A percentile compares a stretch with the other conserved stretches of the same genome.
phyloP scores from a whole-genome alignment of 2,329 filamentous ascomycete species.

The Pseudopithomyces chartarum region DNA sequence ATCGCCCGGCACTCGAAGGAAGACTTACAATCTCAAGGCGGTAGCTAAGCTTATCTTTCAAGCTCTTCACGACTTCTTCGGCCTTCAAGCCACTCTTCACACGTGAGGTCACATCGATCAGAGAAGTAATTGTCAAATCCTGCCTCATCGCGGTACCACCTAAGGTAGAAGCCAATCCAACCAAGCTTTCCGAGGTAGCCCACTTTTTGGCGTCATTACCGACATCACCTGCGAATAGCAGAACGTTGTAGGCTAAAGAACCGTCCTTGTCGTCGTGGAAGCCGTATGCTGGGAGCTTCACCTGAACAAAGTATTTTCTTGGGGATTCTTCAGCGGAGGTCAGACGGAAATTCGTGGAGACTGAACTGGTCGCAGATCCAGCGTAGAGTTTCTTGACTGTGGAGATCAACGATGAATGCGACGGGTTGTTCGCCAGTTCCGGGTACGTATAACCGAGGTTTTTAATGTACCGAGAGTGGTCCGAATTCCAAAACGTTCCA shows the following conservation, averaged over 20 bases:
- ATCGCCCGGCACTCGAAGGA: not conserved
- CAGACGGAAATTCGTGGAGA: not conserved
- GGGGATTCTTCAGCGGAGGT: not conserved
- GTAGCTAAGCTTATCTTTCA: conserved; percentile 18
- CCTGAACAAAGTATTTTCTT: conserved; percentile 14
- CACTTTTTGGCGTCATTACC: conserved; percentile 11
- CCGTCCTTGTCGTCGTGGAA: conserved; percentile 12
- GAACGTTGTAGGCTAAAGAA: conserved; percentile 16
- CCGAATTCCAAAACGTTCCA: conserved; percentile 26
- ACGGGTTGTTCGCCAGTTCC: conserved; percentile 16
- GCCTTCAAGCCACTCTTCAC: not conserved
- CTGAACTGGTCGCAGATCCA: conserved; percentile 8
- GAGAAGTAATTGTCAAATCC: conserved; percentile 5
- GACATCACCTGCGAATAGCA: conserved; percentile 17
- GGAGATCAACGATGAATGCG: conserved; percentile 15
- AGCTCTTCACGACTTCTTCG: conserved; percentile 13
- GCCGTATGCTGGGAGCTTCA: conserved; percentile 14
- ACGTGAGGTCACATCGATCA: conserved; percentile 14
- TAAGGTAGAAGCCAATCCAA: conserved; percentile 13
- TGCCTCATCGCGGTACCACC: conserved; percentile 10
- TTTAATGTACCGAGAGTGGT: conserved; percentile 9
- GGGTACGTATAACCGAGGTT: conserved; percentile 29
- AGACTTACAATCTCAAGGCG: conserved; percentile 18
- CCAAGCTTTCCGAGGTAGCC: conserved; percentile 8
- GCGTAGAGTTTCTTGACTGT: conserved; percentile 17